phyloP scores from a whole-genome alignment of 495 filamentous ascomycete genomes.

The Echria macrotheca region DNA sequence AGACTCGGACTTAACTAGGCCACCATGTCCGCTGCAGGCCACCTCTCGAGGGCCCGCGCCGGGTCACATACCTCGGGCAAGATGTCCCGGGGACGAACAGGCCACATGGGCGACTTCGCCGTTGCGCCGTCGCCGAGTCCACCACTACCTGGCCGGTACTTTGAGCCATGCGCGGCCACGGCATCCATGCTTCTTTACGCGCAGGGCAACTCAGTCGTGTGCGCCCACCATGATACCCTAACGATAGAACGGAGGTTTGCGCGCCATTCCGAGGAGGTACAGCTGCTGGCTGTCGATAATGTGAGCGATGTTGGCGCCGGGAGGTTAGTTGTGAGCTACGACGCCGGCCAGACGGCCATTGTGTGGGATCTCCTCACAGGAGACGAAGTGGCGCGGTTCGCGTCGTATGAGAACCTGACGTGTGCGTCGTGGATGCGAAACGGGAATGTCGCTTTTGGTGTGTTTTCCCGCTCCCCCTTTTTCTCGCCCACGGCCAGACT shows the following conservation, averaged over 20 bases:
- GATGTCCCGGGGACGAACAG: constrained; percentile 38
- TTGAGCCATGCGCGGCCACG: constrained; percentile 82
- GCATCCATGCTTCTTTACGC: constrained; percentile 82
- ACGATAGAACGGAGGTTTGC: constrained; percentile 85
- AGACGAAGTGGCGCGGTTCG: constrained; percentile 82
- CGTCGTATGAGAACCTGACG: constrained; percentile 78
- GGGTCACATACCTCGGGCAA: constrained; percentile 48
- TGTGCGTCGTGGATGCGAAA: constrained; percentile 95
- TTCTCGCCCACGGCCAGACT: neutral
- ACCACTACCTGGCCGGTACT: constrained; percentile 42
- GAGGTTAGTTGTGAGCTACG: constrained; percentile 85
- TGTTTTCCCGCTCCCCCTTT: constrained; percentile 17
- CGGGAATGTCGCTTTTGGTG: constrained; percentile 95
- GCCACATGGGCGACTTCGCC: constrained; percentile 39
- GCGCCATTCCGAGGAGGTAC: constrained; percentile 74
- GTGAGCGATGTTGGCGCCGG: constrained; percentile 83
- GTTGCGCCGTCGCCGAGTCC: constrained; percentile 49
- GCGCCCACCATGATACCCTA: constrained; percentile 84
- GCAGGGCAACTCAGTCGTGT: constrained; percentile 71
- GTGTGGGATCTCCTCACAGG: constrained; percentile 96
- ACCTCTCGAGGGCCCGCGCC: constrained; percentile 54
- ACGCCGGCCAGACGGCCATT: constrained; percentile 84
- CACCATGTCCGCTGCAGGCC: constrained; percentile 41
- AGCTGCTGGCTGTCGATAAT: constrained; percentile 83
- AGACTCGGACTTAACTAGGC: constrained; percentile 25